These are phyloP conservation scores for Aspergillus texensis DNA, from an alignment of 2,329 filamentous ascomycete species.

Conservation along the genomic window DNA sequence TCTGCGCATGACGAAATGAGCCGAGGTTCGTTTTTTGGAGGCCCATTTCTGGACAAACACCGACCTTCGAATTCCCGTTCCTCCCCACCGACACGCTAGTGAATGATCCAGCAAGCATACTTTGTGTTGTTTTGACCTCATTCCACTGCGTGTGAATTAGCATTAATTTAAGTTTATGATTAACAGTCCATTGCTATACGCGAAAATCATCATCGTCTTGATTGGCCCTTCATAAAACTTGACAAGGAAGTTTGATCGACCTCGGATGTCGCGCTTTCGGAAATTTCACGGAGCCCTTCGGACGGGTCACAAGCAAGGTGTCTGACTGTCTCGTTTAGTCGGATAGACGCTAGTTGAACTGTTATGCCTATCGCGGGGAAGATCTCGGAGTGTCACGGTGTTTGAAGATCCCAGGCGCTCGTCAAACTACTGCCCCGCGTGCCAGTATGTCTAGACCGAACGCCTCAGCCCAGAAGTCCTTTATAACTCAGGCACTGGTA, in stretches of 20 bases:
- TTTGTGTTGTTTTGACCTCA: background rate
- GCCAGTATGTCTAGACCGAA: constrained; percentile 34
- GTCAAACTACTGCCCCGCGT: constrained; percentile 12
- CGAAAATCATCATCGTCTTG: background rate
- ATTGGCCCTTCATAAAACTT: constrained; percentile 6
- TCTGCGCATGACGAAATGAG: constrained; percentile 31
- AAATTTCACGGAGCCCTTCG: constrained; percentile 17
- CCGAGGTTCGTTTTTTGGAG: constrained; percentile 34
- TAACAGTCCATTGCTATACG: background rate
- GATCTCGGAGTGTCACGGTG: constrained; percentile 8
- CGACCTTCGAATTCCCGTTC: constrained; percentile 18
- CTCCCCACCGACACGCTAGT: constrained; percentile 18
- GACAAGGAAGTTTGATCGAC: constrained; percentile 12
- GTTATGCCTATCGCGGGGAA: constrained; percentile 11
- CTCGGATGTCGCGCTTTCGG: constrained; percentile 21
- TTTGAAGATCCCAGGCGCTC: constrained; percentile 13
- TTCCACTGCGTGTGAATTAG: background rate
- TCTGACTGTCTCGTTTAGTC: background rate
- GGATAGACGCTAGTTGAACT: constrained; percentile 14
- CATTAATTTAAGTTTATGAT: background rate
- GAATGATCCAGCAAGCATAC: background rate
- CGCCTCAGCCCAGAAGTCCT: constrained; percentile 27
- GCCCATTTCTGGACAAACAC: background rate
- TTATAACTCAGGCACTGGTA: constrained; percentile 38
- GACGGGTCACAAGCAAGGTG: constrained; percentile 11